Evolutionary conservation across 2,329 filamentous ascomycete species (phyloP).

Genomic region (Diplodia mutila): DNA sequence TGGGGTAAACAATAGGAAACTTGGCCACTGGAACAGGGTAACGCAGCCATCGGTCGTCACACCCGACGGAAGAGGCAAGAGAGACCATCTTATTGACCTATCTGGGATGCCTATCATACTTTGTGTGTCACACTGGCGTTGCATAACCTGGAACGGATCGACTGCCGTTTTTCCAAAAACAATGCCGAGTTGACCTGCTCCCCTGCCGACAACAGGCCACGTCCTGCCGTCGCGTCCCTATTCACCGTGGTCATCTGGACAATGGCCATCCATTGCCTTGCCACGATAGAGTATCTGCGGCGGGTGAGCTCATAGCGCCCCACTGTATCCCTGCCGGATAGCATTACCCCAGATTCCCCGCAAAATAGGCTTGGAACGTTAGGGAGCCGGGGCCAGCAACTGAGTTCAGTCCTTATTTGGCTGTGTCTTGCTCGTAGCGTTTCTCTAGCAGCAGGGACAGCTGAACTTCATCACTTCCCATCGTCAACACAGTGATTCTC

Average conservation of each 20-base stretch:
- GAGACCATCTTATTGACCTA: background rate
- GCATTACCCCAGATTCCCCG: slow-evolving; percentile 21
- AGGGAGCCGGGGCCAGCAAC: background rate
- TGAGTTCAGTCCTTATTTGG: slow-evolving; percentile 1
- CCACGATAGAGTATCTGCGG: background rate
- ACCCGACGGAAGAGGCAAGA: background rate
- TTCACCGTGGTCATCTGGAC: slow-evolving; percentile 2
- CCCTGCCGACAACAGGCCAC: slow-evolving; percentile 6
- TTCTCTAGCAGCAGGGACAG: background rate
- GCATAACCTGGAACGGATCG: slow-evolving; percentile 6
- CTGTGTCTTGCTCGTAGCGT: background rate
- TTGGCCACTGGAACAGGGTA: background rate
- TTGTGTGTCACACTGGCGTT: background rate
- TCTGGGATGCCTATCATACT: slow-evolving; percentile 11
- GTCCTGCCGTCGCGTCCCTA: background rate
- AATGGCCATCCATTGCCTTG: background rate
- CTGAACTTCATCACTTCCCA: background rate
- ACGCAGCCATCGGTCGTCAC: background rate
- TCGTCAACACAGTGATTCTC: background rate
- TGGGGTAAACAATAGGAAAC: background rate
- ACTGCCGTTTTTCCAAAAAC: background rate
- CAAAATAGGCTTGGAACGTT: background rate
- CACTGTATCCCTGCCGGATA: background rate
- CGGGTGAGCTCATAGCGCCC: slow-evolving; percentile 1
- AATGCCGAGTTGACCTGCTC: background rate